Percentiles rank a stretch among this genome's conserved stretches.
These are phyloP conservation scores for Lactifluus subvellereus DNA, from an alignment of 768 basidiomycete species.

Conservation along the genomic window DNA sequence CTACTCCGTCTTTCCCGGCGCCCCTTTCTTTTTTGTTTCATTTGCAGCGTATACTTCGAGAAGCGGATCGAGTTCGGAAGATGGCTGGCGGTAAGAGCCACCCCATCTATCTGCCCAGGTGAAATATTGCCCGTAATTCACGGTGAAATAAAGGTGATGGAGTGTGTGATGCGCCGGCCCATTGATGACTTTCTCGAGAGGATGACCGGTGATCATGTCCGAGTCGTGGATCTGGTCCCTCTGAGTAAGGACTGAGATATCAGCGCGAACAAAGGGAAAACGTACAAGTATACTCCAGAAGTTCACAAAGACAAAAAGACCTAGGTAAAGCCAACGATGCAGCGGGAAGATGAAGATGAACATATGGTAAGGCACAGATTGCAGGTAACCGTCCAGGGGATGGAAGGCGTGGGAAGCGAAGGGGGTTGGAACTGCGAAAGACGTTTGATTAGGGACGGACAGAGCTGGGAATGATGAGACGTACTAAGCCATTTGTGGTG, in stretches of 20 bases:
- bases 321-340: conserved; percentile 79
- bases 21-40: conserved; percentile 18
- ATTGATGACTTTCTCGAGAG: conserved; percentile 86
- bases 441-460: background rate
- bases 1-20: conserved; percentile 12
- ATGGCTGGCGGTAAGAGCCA: conserved; percentile 87
- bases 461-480: conserved; percentile 32
- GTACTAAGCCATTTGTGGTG: conserved; percentile 98
- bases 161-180: conserved; percentile 98
- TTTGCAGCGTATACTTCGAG: conserved; percentile 49
- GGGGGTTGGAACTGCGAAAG: conserved; percentile 78
- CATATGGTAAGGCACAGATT: conserved; percentile 92
- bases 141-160: conserved; percentile 95
- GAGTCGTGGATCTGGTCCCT: conserved; percentile 85
- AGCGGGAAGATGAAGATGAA: conserved; percentile 88
- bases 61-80: conserved; percentile 76
- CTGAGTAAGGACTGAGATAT: background rate
- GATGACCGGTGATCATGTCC: conserved; percentile 93
- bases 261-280: conserved; percentile 17
- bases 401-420: conserved; percentile 99
- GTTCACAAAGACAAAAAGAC: conserved; percentile 87
- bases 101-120: conserved; percentile 86
- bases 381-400: conserved; percentile 88
- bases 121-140: conserved; percentile 97
- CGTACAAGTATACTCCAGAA: conserved; percentile 87